Base-by-base conservation (phyloP, 1,139 yeast genomes). In the Geotrichum klebahnii region DNA sequence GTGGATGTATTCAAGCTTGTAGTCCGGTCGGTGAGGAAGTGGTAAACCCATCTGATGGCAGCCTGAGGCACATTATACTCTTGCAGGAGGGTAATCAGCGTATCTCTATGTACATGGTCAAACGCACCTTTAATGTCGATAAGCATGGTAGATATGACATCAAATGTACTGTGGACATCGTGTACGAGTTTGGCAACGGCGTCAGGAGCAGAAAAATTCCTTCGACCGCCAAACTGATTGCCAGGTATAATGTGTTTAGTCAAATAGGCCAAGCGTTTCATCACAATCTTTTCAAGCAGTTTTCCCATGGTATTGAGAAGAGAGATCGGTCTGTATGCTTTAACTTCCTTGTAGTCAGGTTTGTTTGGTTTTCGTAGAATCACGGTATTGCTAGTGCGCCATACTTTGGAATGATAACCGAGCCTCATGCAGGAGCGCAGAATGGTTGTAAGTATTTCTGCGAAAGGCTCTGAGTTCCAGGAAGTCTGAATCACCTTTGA, bases 61-160 rank as follows among this genome's bases (percentile, higher is more conserved):
- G 48, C 47, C 9, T 32, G 12, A 12, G 53, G 55, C 3, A 53
- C 20, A 5, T 28, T 19, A 40, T 46, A 37, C 8, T 48, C 29
- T 26, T 20, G 29, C 46, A 55, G 24, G 2, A 28, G 46, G 3
- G 32, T 36, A 14, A 52, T 17, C 16, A 54, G 35, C 6, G 48
- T 52, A 26, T 52, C 48, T 10, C 44, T 16, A 33, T 55, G 40
- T 9, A 56, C 56, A 34, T 52, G 47, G 38, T 53, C 55, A 31
- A 56, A 56, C 3, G 58, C 59, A 3, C 56, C 57, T 44, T 53
- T 46, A 43, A 46, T 45, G 47, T 51, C 58, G 8, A 53, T 54
- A 34, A 46, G 22, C 40, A 54, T 29, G 14, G 41, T 35, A 1
- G 32, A n/a, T 8, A 52, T 43, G 6, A 24, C 44, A n/a, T 20